These are phyloP conservation scores for Musa acuminata DNA, from an alignment of 176 grass and related monocot genomes.

Conservation along the genomic window DNA sequence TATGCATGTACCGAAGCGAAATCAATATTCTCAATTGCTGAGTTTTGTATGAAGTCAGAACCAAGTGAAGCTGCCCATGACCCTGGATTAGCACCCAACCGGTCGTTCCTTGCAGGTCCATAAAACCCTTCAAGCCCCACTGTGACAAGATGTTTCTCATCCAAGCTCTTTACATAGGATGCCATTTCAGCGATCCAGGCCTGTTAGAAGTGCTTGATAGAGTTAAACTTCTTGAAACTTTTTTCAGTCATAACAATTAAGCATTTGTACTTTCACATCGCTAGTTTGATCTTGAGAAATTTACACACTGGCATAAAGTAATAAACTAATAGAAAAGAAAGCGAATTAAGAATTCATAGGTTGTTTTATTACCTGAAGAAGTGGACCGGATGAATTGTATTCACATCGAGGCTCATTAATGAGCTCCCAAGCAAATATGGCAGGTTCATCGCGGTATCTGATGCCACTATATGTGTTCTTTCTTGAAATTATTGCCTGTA, in stretches of 20 bases:
- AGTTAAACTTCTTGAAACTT: not conserved
- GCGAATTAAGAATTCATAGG: not conserved
- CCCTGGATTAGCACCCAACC: constrained; percentile 56
- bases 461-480: constrained; percentile 88
- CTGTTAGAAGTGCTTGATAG: constrained; percentile 28
- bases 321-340: not conserved
- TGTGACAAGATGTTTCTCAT: constrained; percentile 69
- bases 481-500: constrained; percentile 64
- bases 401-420: constrained; percentile 95
- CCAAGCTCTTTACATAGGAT: constrained; percentile 58
- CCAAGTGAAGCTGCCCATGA: constrained; percentile 79
- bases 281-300: not conserved
- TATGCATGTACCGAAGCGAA: constrained; percentile 92
- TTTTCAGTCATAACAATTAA: no score
- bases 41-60: constrained; percentile 83
- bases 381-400: constrained; percentile 60
- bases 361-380: constrained; percentile 56
- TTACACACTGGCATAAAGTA: not conserved
- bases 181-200: constrained; percentile 91
- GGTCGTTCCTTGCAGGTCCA: constrained; percentile 36
- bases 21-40: constrained; percentile 70
- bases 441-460: constrained; percentile 78
- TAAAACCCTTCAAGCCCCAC: constrained; percentile 96
- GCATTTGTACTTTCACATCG: not conserved
- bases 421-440: constrained; percentile 98